phyloP scores from a whole-genome alignment of 2,329 filamentous ascomycete genomes.

The Alternaria longipes region DNA sequence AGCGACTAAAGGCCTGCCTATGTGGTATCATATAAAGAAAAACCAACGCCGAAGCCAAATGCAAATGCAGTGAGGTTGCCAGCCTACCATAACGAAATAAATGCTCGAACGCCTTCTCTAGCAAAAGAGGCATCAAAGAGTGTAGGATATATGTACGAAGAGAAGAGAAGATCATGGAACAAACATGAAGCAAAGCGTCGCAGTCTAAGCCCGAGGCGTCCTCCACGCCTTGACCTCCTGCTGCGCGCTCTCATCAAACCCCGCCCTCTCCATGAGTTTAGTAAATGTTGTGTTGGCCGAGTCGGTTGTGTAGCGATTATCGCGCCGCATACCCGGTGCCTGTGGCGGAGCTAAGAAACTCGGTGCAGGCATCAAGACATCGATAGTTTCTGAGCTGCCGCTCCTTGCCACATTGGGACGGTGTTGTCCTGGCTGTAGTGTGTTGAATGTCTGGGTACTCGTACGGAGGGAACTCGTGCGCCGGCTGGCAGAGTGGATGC shows the following conservation, averaged over 20 bases:
- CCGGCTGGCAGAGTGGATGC: slow-evolving; percentile 25
- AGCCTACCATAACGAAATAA: not conserved
- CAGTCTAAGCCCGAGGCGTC: slow-evolving; percentile 20
- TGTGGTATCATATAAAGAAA: slow-evolving; percentile 21
- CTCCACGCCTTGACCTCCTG: slow-evolving; percentile 41
- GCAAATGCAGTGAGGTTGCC: not conserved
- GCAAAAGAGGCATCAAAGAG: not conserved
- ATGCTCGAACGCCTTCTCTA: slow-evolving; percentile 20
- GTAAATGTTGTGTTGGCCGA: slow-evolving; percentile 52
- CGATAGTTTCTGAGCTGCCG: slow-evolving; percentile 56
- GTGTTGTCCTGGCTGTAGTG: slow-evolving; percentile 5
- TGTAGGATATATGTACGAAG: not conserved
- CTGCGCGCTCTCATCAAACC: slow-evolving; percentile 46
- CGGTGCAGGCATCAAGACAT: slow-evolving; percentile 54
- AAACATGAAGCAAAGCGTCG: not conserved
- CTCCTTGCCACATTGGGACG: slow-evolving; percentile 26
- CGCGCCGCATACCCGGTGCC: slow-evolving; percentile 40
- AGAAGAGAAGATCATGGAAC: not conserved
- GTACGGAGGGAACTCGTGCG: slow-evolving; percentile 27
- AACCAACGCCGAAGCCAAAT: slow-evolving; percentile 5
- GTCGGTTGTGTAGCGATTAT: slow-evolving; percentile 45
- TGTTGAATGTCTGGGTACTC: slow-evolving; percentile 17
- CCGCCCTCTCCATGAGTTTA: slow-evolving; percentile 54
- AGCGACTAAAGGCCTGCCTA: slow-evolving; percentile 16
- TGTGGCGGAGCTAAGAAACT: slow-evolving; percentile 46